Evolutionary conservation across 2,329 filamentous ascomycete species (phyloP), one percentile per base, ranked within the genome.

Genomic region (Diaporthe eres): DNA sequence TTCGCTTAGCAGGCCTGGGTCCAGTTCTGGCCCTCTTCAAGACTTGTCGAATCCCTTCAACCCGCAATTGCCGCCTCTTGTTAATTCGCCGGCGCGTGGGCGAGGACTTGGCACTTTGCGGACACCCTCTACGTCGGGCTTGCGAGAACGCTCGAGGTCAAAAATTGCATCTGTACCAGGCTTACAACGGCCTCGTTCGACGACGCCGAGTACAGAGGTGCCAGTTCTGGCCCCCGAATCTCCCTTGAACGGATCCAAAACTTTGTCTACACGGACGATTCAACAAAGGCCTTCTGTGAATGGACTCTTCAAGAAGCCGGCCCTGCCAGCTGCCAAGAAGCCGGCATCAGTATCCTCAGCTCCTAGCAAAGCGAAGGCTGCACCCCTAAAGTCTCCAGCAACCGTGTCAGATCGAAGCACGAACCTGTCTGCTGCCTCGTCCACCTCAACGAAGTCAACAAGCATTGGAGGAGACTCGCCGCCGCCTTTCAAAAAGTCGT

Each of bases 401-500:
- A 81, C 80, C 1, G 82, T 82, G 2, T 86, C 85, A 5, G 79
- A 80, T 37, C 85, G 85, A 42, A 82, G 82, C 7, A 82, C 82
- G 0, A 82, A 81, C 47, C 77, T 81, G 19, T 86, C 85, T 1
- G 82, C 79, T 57, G 80, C 83, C 0, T 86, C 85, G 0, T 83
- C 82, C 10, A 79, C 80, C 2, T 86, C 86, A 3, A 86, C 85
- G 2, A 81, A 81, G 8, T 78, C 80, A 17, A 86, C 84, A 3
- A 78, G 79, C 19, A 34, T 47, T 25, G 70, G 70, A 22, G 74
- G 74, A 28, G 83, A 85, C 51, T 85, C 84, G 10, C 72, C 76
- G 34, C 76, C 79, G 0, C 85, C 86, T 47, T 82, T 79, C 72
- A 83, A 85, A 53, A 97, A 94, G 80, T 95, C 95, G 0, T 98